phyloP scores from a whole-genome alignment of 176 grass and related monocot genomes.

The Carex cristatella region DNA sequence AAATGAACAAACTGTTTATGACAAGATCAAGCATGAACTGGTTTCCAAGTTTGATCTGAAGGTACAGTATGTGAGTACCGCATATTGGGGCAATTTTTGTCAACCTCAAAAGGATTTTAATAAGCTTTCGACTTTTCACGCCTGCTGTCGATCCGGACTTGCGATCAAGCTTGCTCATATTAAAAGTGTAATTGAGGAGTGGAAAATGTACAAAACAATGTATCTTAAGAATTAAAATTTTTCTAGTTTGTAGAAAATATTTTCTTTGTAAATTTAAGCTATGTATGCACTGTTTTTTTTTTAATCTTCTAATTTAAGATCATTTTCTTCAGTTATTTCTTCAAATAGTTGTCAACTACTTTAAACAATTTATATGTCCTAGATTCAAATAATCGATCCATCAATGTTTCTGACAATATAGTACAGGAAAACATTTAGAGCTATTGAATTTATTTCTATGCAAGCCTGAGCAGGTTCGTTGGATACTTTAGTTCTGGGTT shows the following conservation, averaged over 20 bases:
- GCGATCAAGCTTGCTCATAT: constrained; percentile 47
- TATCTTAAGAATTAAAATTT: neutral
- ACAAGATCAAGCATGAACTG: constrained; percentile 58
- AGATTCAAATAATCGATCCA: no score
- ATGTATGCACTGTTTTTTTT: no score
- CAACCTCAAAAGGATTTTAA: constrained; percentile 37
- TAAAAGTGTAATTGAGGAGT: constrained; percentile 32
- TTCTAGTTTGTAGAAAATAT: neutral
- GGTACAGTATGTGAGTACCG: constrained; percentile 47
- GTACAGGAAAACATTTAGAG: no score
- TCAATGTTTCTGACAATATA: no score
- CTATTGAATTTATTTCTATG: no score
- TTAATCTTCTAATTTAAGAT: neutral
- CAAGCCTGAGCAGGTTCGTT: no score
- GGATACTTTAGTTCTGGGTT: no score
- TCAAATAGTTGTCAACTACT: no score
- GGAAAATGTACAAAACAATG: constrained; percentile 47
- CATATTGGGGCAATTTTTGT: constrained; percentile 48
- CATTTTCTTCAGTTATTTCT: no score
- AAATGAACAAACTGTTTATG: constrained; percentile 82
- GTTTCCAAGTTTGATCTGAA: constrained; percentile 24
- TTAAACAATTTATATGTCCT: no score
- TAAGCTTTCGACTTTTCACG: constrained; percentile 80
- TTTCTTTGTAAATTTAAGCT: neutral
- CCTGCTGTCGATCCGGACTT: constrained; percentile 64